A percentile compares a stretch with the other conserved stretches of the same genome.
Conservation (phyloP, 2,329 filamentous ascomycete species). For the Aspergillus pseudoglaucus region DNA sequence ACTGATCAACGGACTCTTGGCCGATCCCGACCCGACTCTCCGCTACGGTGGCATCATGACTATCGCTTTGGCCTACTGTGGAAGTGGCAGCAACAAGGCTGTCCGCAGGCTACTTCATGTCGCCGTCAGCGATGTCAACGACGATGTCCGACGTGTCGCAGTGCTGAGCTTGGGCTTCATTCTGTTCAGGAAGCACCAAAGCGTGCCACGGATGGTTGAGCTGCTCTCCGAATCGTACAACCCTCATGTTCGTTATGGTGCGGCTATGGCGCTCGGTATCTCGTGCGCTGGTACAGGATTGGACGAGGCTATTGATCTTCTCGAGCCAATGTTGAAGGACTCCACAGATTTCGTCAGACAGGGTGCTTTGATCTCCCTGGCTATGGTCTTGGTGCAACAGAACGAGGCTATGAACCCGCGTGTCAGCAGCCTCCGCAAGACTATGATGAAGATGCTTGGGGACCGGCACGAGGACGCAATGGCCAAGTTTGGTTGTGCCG, state of each 20-base stretch:
- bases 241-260: slow-evolving; percentile 94
- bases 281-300: slow-evolving; percentile 94
- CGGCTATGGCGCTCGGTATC: slow-evolving; percentile 96
- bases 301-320: slow-evolving; percentile 89
- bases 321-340: slow-evolving; percentile 99
- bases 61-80: slow-evolving; percentile 95
- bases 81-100: slow-evolving; percentile 96
- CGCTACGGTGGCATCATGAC: slow-evolving; percentile 98
- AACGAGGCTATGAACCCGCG: slow-evolving; percentile 99
- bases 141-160: slow-evolving; percentile 90
- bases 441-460: slow-evolving; percentile 84
- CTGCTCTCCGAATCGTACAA: slow-evolving; percentile 98
- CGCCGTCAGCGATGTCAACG: slow-evolving; percentile 95
- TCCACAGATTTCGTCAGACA: slow-evolving; percentile 97
- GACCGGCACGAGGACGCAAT: slow-evolving; percentile 98
- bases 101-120: slow-evolving; percentile 92
- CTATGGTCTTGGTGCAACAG: slow-evolving; percentile 99
- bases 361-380: slow-evolving; percentile 83
- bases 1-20: slow-evolving; percentile 85
- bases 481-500: slow-evolving; percentile 94
- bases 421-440: slow-evolving; percentile 83
- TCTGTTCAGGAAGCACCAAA: slow-evolving; percentile 93
- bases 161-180: slow-evolving; percentile 99
- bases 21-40: slow-evolving; percentile 86
- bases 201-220: slow-evolving; percentile 97